Conservation (phyloP, 495 filamentous ascomycete genomes). For the Hypomontagnella monticulosa region DNA sequence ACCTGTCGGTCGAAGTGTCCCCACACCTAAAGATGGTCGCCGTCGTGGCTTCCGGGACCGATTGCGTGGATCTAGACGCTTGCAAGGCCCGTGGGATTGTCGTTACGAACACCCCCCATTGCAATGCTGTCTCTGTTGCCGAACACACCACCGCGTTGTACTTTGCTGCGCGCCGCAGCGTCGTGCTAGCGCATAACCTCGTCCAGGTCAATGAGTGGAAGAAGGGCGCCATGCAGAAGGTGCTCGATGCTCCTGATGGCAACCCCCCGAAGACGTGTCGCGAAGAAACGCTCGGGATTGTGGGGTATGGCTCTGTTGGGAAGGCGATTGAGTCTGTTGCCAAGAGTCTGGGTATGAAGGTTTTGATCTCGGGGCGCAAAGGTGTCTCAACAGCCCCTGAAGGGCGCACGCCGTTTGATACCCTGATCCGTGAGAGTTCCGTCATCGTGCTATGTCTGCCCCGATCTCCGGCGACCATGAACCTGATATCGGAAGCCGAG, state of each 20-base stretch:
- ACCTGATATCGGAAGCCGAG: slow-evolving; percentile 59
- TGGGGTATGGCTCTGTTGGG: slow-evolving; percentile 65
- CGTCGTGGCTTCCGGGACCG: slow-evolving; percentile 62
- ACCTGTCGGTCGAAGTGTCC: slow-evolving; percentile 49
- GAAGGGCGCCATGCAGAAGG: slow-evolving; percentile 41
- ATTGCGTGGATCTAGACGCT: slow-evolving; percentile 60
- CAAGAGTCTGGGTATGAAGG: slow-evolving; percentile 59
- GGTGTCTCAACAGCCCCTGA: slow-evolving; percentile 36
- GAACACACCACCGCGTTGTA: slow-evolving; percentile 66
- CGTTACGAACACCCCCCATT: slow-evolving; percentile 59
- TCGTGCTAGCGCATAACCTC: slow-evolving; percentile 51
- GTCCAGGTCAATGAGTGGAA: slow-evolving; percentile 47
- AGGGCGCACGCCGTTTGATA: slow-evolving; percentile 58
- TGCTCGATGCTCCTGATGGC: slow-evolving; percentile 47
- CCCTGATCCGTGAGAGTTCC: slow-evolving; percentile 56
- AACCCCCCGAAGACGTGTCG: slow-evolving; percentile 51
- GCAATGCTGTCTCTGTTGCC: slow-evolving; percentile 61
- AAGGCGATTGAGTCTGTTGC: slow-evolving; percentile 46
- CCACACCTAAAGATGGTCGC: slow-evolving; percentile 57
- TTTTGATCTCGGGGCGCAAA: slow-evolving; percentile 63
- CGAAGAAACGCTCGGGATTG: slow-evolving; percentile 58
- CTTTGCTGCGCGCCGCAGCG: slow-evolving; percentile 61
- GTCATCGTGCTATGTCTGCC: slow-evolving; percentile 62
- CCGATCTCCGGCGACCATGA: slow-evolving; percentile 52
- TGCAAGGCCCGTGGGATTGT: slow-evolving; percentile 54